Evolutionary conservation across 139 green algal genomes (phyloP).

Genomic region (Auxenochlorella pyrenoidosa): DNA sequence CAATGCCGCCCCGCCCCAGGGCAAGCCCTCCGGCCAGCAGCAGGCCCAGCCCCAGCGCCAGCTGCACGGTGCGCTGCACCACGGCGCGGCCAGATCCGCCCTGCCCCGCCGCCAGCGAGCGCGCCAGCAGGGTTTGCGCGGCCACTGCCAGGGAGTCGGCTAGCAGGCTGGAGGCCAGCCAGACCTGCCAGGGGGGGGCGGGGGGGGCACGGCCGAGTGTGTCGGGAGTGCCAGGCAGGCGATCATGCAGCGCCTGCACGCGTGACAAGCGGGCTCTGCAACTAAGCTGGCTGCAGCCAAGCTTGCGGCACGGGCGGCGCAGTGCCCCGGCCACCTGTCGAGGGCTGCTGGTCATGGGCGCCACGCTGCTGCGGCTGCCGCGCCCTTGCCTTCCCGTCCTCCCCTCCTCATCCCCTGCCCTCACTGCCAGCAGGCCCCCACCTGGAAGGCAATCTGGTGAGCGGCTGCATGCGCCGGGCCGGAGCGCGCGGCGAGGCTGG

Average conservation of each 20-base stretch:
- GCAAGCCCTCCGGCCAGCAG: slow-evolving; percentile 48
- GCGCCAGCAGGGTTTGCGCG: slow-evolving; percentile 78
- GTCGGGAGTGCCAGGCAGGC: no score
- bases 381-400: no score
- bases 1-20: background rate
- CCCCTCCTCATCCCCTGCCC: background rate
- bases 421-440: slow-evolving; percentile 5
- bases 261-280: background rate
- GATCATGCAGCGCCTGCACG: no score
- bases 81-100: slow-evolving; percentile 21
- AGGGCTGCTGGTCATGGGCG: no score
- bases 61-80: slow-evolving; percentile 31
- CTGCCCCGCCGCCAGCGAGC: slow-evolving; percentile 52
- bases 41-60: slow-evolving; percentile 57
- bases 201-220: background rate
- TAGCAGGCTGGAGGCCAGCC: slow-evolving; percentile 77
- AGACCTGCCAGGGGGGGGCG: slow-evolving; percentile 65
- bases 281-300: background rate
- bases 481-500: slow-evolving; percentile 57
- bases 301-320: no score
- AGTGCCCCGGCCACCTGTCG: no score
- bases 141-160: slow-evolving; percentile 84
- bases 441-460: slow-evolving; percentile 76
- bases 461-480: slow-evolving; percentile 59
- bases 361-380: no score